Evolutionary conservation across 306 rosid species (phyloP), one percentile per base, ranked within the genome.

Genomic region (Pterocarpus santalinus): DNA sequence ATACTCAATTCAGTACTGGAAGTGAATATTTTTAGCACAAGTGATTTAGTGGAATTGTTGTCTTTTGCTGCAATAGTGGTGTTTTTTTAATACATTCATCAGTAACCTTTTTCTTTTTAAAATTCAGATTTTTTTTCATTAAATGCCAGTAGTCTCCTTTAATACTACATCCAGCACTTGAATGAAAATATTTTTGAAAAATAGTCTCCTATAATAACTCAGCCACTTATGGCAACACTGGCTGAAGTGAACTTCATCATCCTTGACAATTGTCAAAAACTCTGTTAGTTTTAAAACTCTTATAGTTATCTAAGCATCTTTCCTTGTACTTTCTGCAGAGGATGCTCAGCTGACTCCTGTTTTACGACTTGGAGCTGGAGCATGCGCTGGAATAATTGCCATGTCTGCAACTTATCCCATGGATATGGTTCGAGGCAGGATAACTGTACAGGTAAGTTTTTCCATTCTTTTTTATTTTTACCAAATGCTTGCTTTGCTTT

Each of bases 341-440:
- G 90, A 93, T 85, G 99, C 99, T 82, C 92, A 96, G 86, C 94
- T 96, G 77, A 90, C 94, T 82, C 98, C 99, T 82, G 61, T 93
- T 74, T 83, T 96, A 72, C 98, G 98, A 52, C 98, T 93, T 84
- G 99, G 99, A 80, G 99, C 98, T 80, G 99, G 99, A 77, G 99
- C 99, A 68, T 92, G 94, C 90, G 98, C 99, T 84, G 99, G 99
- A 80, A 96, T 96, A 55, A 92, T 96, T 88, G 99, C 98, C 69
- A 96, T 96, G 99, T 96, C 99, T 55, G 99, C 99, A 74, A 96
- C 99, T 44, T 96, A 96, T 86, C 99, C 99, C 17, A 92, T 96
- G 98, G 99, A 96, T 89, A 92, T 96, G 99, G 99, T 96, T 62
- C 98, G 99, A 75, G 99, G 99, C 81, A 86, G 99, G 87, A 80